Conservation (phyloP, 139 green algal genomes). For the Tetradesmus lagerheimii region DNA sequence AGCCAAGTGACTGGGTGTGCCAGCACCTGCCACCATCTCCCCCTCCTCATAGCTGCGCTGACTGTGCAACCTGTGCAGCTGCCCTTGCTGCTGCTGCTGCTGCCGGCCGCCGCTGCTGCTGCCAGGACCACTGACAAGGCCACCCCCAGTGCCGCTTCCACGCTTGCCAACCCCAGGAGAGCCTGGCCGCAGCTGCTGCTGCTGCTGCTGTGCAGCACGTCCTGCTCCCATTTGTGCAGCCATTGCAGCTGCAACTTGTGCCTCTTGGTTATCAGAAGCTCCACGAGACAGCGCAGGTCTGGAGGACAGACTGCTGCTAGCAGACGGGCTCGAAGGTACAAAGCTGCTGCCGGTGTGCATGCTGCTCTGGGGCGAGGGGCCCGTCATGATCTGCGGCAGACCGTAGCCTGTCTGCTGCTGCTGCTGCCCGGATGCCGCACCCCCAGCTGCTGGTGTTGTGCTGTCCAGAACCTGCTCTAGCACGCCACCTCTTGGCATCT, state of each 20-base stretch:
- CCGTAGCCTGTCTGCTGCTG: neutral
- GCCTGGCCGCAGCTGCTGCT: conserved; percentile 25
- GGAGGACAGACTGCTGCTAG: conserved; percentile 24
- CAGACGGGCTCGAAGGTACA: neutral
- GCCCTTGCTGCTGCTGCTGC: conserved; percentile 5
- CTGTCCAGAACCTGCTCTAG: conserved; percentile 28
- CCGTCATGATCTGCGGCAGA: neutral
- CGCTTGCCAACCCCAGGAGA: conserved; percentile 13
- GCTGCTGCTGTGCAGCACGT: neutral
- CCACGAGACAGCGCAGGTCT: conserved; percentile 20
- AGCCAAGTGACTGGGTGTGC: neutral
- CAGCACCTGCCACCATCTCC: neutral
- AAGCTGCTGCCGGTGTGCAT: conserved; percentile 21
- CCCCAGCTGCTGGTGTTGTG: neutral
- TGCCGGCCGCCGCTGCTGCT: neutral
- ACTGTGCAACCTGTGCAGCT: conserved; percentile 30
- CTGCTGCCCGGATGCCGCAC: neutral
- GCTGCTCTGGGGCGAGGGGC: conserved; percentile 8
- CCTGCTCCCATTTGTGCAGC: neutral
- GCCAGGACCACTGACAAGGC: neutral
- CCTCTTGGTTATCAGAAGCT: conserved; percentile 44
- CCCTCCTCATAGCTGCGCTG: conserved; percentile 23
- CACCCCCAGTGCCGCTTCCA: neutral
- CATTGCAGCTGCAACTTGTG: conserved; percentile 3
- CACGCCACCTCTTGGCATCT: neutral